Evolutionary conservation across 148 eudicot species (phyloP), one percentile per base, ranked within the genome.

Genomic region (Agrostemma githago): DNA sequence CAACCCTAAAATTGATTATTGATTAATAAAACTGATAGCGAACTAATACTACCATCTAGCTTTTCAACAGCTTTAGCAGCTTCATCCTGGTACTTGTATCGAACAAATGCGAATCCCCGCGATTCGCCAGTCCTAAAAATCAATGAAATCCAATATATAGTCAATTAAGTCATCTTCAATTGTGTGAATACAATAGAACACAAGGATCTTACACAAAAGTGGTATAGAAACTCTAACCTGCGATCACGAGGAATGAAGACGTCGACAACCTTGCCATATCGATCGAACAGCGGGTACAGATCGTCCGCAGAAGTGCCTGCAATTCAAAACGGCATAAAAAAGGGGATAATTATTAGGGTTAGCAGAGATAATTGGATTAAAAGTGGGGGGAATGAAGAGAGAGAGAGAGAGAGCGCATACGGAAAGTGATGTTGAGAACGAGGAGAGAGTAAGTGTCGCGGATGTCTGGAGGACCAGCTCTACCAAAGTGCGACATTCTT

Each of bases 351-450:
- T 43, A 7, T 4, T 43, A 43, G 8, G 46, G 46, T 43, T 43
- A 43, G 2, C 2, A 43, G 46, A 43, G 46, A 43, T 43, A 43
- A 51, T 51, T 51, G 57, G 19, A 41, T 20, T 38, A 39, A 68
- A 41, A 41, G 5, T 0, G 6, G 62, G 3, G 3, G 6, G 43
- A 42, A 9, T 2, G 26, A 70, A 20, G 8, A 16, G 2, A 8
- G n/a, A 14, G 3, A 42, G 4, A 46, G 41, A 14, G 71, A 38
- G 40, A 71, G 62, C 34, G 38, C 43, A 38, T 85, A 89, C 92
- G 85, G 84, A 89, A 91, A 71, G 88, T 83, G 86, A 91, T 86
- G 80, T 89, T 89, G 88, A 91, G 93, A 44, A 91, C 86, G 79
- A 91, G 94, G 43, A 91, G 94, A 51, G 93, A 91, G 81, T 82